Percentiles rank a stretch among this genome's conserved stretches.
These are phyloP conservation scores for Allantophomopsis lycopodina DNA, from an alignment of 2,329 filamentous ascomycete species.

Conservation along the genomic window DNA sequence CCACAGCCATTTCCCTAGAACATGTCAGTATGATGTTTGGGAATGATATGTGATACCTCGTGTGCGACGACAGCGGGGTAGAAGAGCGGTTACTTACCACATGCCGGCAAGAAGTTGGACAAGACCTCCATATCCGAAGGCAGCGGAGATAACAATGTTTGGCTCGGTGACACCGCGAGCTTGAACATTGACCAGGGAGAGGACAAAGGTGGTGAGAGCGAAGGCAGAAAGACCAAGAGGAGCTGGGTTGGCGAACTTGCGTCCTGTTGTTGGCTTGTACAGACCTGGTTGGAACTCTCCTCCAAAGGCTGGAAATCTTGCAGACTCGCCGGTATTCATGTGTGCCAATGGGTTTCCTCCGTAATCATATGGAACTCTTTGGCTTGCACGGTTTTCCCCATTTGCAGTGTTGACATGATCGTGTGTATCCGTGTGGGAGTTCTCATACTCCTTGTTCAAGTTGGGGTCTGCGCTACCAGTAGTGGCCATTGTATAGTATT, in stretches of 20 bases:
- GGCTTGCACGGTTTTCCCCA: neutral
- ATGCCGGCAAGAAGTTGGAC: slow-evolving; percentile 58
- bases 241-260: slow-evolving; percentile 45
- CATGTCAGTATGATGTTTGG: too few species aligned
- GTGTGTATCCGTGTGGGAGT: slow-evolving; percentile 1
- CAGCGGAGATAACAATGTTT: slow-evolving; percentile 39
- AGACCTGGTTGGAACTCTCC: slow-evolving; percentile 46
- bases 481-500: slow-evolving; percentile 10
- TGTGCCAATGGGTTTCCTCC: slow-evolving; percentile 31
- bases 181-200: slow-evolving; percentile 42
- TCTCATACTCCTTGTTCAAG: slow-evolving; percentile 11
- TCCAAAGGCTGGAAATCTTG: slow-evolving; percentile 37
- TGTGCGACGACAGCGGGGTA: neutral
- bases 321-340: slow-evolving; percentile 25
- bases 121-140: slow-evolving; percentile 50
- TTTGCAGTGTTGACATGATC: slow-evolving; percentile 7
- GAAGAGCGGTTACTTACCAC: slow-evolving; percentile 31
- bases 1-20: slow-evolving; percentile 45
- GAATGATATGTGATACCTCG: neutral
- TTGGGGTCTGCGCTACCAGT: slow-evolving; percentile 5
- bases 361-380: slow-evolving; percentile 10
- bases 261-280: slow-evolving; percentile 33
- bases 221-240: slow-evolving; percentile 46
- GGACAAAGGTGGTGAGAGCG: slow-evolving; percentile 48
- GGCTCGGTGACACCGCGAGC: slow-evolving; percentile 28